Base-by-base conservation (phyloP, 768 basidiomycete species). In the Termitomyces titanicus region DNA sequence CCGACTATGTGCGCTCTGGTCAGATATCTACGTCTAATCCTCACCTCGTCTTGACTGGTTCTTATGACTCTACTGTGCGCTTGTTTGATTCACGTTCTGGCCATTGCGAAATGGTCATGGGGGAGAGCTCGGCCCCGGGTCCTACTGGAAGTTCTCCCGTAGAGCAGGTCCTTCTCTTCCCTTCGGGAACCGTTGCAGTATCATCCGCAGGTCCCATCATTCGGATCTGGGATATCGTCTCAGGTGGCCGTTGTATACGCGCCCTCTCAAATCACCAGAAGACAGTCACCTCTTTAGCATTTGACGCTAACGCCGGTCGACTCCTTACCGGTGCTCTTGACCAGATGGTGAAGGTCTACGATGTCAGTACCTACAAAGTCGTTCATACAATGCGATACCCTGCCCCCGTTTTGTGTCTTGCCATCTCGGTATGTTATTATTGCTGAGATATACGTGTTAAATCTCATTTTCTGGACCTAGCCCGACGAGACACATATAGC, bases 301-400 rank as follows among this genome's bases (percentile, higher is more conserved):
- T 95, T 69, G 87, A 93, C 66, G 66, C 88, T 29, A 80, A 76
- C 47, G 85, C 89, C 25, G 82, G 84, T 61, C 82, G 94, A 35
- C 79, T 98, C 2, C 76, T 99, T 44, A 93, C 92, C 0, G 97
- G 94, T 29, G 85, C 91, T 40, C 76, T 99, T 58, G 97, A 99
- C 68, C 94, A 96, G 62, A 90, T 99, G 89, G 92, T 98, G 55
- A 99, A 99, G 73, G 95, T 98, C 33, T 99, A 98, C 73, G 96
- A 98, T 70, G 85, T 95, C 35, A 84, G 89, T 66, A 84, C 84
- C 15, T 98, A 96, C 78, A 90, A 91, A 64, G 97, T 99, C 34
- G 86, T 97, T 13, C 97, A 99, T 65, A 98, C 97, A 4, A 98
- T 99, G 93, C 87, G 97, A 43, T 98, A 98, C 70, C 92, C 96